Conservation (phyloP, 2,329 filamentous ascomycete genomes). For the Diaporthe sp. region DNA sequence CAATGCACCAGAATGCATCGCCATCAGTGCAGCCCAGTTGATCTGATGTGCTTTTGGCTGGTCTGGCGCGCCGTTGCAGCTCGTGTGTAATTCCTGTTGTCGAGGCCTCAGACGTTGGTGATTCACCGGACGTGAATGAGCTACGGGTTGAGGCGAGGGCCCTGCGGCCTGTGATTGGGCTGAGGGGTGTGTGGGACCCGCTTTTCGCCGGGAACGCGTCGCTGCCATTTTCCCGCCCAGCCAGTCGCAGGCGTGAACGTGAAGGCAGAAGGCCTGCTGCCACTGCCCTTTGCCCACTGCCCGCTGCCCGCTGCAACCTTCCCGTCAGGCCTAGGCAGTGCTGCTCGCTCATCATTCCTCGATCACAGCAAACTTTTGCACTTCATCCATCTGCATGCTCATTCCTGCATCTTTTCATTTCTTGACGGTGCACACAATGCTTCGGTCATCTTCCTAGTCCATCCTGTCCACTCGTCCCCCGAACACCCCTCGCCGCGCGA, state of each 20-base stretch:
- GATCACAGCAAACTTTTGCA: constrained; percentile 33
- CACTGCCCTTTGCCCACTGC: constrained; percentile 19
- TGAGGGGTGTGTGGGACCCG: background rate
- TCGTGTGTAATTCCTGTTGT: constrained; percentile 16
- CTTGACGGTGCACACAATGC: constrained; percentile 24
- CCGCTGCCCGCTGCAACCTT: constrained; percentile 31
- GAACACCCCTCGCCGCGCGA: constrained; percentile 13
- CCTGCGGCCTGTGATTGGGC: constrained; percentile 24
- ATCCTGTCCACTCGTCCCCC: constrained; percentile 10
- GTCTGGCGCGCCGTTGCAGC: constrained; percentile 10
- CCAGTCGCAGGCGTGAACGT: constrained; percentile 30
- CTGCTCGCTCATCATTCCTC: constrained; percentile 33
- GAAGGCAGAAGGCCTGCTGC: constrained; percentile 8
- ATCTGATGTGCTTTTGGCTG: background rate
- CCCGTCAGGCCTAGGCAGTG: background rate
- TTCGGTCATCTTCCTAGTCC: constrained; percentile 3
- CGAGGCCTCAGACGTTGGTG: constrained; percentile 5
- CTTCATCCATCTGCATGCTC: constrained; percentile 31
- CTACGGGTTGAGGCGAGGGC: background rate
- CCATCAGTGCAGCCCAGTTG: background rate
- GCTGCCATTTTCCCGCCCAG: constrained; percentile 29
- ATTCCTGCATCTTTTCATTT: constrained; percentile 30
- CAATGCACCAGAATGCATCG: background rate
- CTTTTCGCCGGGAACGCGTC: constrained; percentile 35
- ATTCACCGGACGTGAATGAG: constrained; percentile 30